These are phyloP conservation scores for Wickerhamiella qilinensis DNA, from an alignment of 805 yeast genomes.

Conservation along the genomic window DNA sequence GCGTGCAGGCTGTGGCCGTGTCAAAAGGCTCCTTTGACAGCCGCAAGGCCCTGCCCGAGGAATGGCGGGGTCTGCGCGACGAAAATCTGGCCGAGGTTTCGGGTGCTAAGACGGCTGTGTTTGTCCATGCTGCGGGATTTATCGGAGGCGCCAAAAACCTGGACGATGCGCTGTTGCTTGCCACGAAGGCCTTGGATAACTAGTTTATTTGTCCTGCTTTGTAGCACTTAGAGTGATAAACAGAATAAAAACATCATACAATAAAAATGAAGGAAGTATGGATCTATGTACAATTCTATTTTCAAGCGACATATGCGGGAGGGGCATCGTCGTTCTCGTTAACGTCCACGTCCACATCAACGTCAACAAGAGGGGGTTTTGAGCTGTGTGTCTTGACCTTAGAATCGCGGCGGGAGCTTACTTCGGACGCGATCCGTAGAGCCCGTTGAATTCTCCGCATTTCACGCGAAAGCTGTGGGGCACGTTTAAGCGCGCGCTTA, in stretches of 20 bases:
- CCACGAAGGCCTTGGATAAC: constrained; percentile 27
- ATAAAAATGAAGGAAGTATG: background rate
- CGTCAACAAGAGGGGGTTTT: no score
- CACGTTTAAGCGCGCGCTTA: no score
- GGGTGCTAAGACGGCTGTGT: constrained; percentile 78
- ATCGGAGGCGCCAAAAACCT: constrained; percentile 82
- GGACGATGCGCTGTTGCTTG: constrained; percentile 66
- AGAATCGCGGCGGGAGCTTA: no score
- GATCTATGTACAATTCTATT: background rate
- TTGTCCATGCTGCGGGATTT: constrained; percentile 89
- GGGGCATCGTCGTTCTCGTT: no score
- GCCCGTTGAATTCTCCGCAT: no score
- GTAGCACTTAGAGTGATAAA: background rate
- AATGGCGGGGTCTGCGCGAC: constrained; percentile 93
- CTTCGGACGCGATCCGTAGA: no score
- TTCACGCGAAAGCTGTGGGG: no score
- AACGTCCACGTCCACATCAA: no score
- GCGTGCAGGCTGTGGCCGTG: constrained; percentile 88
- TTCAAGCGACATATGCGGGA: no score
- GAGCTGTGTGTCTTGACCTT: no score
- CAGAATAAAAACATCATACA: background rate
- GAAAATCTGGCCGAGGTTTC: constrained; percentile 54
- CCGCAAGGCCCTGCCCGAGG: constrained; percentile 75
- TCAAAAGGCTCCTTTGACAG: constrained; percentile 62
- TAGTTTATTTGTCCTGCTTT: background rate